Evolutionary conservation across 495 filamentous ascomycete genomes (phyloP).

Genomic region (Aspergillus egyptiacus): DNA sequence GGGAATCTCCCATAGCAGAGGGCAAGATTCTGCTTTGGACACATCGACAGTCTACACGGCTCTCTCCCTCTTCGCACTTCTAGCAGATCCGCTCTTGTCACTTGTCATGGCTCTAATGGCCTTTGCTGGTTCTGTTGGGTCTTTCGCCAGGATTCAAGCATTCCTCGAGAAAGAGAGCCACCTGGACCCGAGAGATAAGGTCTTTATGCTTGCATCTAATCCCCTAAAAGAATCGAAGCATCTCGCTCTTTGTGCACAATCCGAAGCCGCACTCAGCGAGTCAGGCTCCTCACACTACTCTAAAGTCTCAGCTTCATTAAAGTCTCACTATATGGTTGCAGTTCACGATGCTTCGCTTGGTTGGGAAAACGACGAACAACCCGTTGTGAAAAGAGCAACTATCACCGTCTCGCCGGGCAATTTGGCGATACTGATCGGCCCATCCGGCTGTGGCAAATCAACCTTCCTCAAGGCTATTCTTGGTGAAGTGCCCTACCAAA

Average conservation of each 20-base stretch:
- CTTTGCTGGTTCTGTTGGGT: conserved; percentile 50
- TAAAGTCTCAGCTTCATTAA: conserved; percentile 18
- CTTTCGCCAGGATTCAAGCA: conserved; percentile 52
- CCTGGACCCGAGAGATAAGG: conserved; percentile 25
- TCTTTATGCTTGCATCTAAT: conserved; percentile 17
- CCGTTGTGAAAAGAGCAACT: conserved; percentile 37
- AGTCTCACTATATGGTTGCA: conserved; percentile 23
- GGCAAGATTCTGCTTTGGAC: conserved; percentile 41
- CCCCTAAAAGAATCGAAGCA: conserved; percentile 22
- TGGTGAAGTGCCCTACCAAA: conserved; percentile 44
- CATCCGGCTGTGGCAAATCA: conserved; percentile 57
- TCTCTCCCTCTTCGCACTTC: conserved; percentile 53
- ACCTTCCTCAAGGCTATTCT: conserved; percentile 53
- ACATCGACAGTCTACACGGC: conserved; percentile 53
- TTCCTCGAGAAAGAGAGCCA: conserved; percentile 47
- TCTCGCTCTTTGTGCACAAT: conserved; percentile 16
- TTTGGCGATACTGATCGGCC: conserved; percentile 51
- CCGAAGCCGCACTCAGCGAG: conserved; percentile 19
- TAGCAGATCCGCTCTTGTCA: conserved; percentile 48
- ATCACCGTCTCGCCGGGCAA: conserved; percentile 36
- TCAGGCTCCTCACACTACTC: conserved; percentile 24
- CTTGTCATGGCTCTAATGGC: conserved; percentile 53
- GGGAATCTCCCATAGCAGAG: conserved; percentile 42
- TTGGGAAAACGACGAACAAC: conserved; percentile 44
- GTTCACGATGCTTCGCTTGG: conserved; percentile 46